Evolutionary conservation across 164 flowering plant genomes (phyloP).

Genomic region (Kingdonia uniflora): DNA sequence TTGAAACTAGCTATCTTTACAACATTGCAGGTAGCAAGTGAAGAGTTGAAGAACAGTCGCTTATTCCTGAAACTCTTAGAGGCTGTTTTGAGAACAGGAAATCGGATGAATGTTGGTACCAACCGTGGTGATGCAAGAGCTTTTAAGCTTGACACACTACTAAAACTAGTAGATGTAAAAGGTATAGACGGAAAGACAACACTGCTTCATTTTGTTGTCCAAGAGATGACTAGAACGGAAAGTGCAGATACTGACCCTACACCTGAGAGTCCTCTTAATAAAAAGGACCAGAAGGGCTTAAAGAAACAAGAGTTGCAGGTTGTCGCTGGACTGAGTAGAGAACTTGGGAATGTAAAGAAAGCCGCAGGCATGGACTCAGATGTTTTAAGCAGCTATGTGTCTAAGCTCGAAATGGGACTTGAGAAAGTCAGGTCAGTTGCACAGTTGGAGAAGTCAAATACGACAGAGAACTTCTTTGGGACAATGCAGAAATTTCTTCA

Average conservation of each 20-base stretch:
- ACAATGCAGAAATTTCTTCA: conserved; percentile 56
- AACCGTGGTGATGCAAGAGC: conserved; percentile 93
- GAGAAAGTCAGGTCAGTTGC: conserved; percentile 52
- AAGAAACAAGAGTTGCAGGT: conserved; percentile 76
- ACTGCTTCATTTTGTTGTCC: conserved; percentile 94
- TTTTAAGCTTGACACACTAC: conserved; percentile 85
- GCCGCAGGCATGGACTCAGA: conserved; percentile 98
- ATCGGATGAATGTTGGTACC: conserved; percentile 97
- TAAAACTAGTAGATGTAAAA: conserved; percentile 83
- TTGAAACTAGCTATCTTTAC: conserved; percentile 9
- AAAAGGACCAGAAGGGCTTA: conserved; percentile 29
- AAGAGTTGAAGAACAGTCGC: conserved; percentile 76
- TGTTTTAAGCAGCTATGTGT: conserved; percentile 67
- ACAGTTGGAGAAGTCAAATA: conserved; percentile 45
- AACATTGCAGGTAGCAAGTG: conserved; percentile 68
- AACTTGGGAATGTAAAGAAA: conserved; percentile 69
- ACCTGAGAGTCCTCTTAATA: conserved; percentile 20
- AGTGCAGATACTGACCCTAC: conserved; percentile 30
- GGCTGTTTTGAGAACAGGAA: conserved; percentile 95
- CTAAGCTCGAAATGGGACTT: conserved; percentile 79
- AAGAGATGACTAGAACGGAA: conserved; percentile 85
- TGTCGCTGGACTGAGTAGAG: conserved; percentile 69
- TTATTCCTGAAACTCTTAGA: conserved; percentile 90
- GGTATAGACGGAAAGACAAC: conserved; percentile 98
- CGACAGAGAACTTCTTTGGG: conserved; percentile 55